A percentile compares a stretch with the other conserved stretches of the same genome.
These are phyloP conservation scores for Nannochloropsis salina DNA, from an alignment of 108 stramenopile species.

Conservation along the genomic window DNA sequence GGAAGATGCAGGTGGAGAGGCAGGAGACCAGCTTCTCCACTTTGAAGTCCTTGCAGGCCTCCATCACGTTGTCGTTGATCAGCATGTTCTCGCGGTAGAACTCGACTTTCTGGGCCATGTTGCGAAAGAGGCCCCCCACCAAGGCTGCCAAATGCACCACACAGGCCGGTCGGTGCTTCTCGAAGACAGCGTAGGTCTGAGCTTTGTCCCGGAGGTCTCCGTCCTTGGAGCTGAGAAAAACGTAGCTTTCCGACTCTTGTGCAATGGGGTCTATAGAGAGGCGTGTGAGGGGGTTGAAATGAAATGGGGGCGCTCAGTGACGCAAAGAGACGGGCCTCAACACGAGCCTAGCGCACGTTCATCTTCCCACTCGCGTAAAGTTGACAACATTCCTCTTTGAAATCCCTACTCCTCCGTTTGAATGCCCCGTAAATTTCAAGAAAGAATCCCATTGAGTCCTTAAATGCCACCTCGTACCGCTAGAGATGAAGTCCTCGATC, in stretches of 20 bases:
- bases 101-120: slow-evolving; percentile 74
- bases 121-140: slow-evolving; percentile 92
- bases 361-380: too few species aligned
- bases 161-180: slow-evolving; percentile 85
- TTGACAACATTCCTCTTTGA: too few species aligned
- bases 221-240: slow-evolving; percentile 53
- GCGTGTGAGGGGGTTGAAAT: not conserved
- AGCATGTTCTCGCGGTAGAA: slow-evolving; percentile 97
- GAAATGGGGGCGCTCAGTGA: not conserved
- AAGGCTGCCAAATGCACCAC: slow-evolving; percentile 96
- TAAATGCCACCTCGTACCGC: not conserved
- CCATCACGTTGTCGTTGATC: slow-evolving; percentile 70
- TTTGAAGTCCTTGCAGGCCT: slow-evolving; percentile 57
- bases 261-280: not conserved
- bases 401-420: too few species aligned
- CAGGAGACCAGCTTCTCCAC: slow-evolving; percentile 94
- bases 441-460: not conserved
- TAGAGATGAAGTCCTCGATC: slow-evolving; percentile 68
- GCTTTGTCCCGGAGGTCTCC: slow-evolving; percentile 55
- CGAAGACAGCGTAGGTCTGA: slow-evolving; percentile 82
- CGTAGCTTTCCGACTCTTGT: slow-evolving; percentile 41
- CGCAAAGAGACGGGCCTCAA: not conserved
- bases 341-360: too few species aligned
- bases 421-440: too few species aligned
- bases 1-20: slow-evolving; percentile 96